Evolutionary conservation across 2,329 filamentous ascomycete genomes (phyloP).

Genomic region (Didymella glomerata): DNA sequence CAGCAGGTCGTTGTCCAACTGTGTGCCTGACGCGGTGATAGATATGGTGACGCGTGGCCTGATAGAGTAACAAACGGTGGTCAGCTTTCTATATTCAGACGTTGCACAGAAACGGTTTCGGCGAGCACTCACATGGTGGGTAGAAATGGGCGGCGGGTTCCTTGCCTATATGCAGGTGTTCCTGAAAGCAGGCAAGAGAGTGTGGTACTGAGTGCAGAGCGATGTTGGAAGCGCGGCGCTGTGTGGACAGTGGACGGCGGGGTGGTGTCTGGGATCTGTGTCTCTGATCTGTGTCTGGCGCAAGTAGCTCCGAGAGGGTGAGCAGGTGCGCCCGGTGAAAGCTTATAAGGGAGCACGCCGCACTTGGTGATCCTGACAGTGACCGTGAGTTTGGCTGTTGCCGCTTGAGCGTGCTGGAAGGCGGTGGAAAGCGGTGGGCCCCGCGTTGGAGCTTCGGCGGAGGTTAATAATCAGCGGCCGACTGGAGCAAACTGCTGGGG

Average conservation of each 20-base stretch:
- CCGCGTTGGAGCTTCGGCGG: slow-evolving; percentile 28
- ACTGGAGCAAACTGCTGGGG: slow-evolving; percentile 24
- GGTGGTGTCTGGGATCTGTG: slow-evolving; percentile 25
- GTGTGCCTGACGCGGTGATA: slow-evolving; percentile 76
- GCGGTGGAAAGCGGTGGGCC: slow-evolving; percentile 42
- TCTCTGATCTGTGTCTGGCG: slow-evolving; percentile 24
- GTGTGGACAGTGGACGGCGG: slow-evolving; percentile 28
- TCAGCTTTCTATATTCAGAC: slow-evolving; percentile 39
- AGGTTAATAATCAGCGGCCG: slow-evolving; percentile 37
- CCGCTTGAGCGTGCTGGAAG: slow-evolving; percentile 32
- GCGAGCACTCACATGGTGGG: slow-evolving; percentile 48
- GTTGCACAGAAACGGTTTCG: slow-evolving; percentile 49
- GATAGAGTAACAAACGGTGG: slow-evolving; percentile 27
- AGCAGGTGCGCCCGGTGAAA: slow-evolving; percentile 29
- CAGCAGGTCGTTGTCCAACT: slow-evolving; percentile 75
- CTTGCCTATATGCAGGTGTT: slow-evolving; percentile 42
- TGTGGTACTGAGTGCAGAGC: slow-evolving; percentile 42
- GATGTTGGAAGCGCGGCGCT: slow-evolving; percentile 15
- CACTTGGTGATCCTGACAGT: slow-evolving; percentile 6
- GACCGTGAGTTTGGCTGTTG: slow-evolving; percentile 9
- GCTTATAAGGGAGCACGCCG: slow-evolving; percentile 32
- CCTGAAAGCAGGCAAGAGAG: slow-evolving; percentile 45
- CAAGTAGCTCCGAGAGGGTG: slow-evolving; percentile 29
- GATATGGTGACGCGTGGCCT: slow-evolving; percentile 87
- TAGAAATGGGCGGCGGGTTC: slow-evolving; percentile 27